Evolutionary conservation across 495 filamentous ascomycete species (phyloP).

Genomic region (Neurospora hispaniola): DNA sequence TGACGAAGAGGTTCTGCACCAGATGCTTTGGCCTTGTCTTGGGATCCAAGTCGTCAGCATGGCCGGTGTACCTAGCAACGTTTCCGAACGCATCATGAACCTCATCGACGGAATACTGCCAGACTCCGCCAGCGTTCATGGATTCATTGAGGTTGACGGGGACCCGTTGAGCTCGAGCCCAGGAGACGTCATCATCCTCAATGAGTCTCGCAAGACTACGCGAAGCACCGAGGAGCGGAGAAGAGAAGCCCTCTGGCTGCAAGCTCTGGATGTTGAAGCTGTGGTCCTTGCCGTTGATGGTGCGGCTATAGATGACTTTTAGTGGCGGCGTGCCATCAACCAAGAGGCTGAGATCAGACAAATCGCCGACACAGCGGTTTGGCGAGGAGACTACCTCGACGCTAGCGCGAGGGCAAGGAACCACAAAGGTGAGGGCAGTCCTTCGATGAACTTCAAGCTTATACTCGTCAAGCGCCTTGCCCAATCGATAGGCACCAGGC

Average conservation of each 20-base stretch:
- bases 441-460: slow-evolving; percentile 80
- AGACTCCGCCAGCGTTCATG: slow-evolving; percentile 61
- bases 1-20: slow-evolving; percentile 70
- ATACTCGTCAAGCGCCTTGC: slow-evolving; percentile 79
- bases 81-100: slow-evolving; percentile 88
- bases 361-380: slow-evolving; percentile 66
- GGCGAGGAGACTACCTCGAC: slow-evolving; percentile 53
- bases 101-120: slow-evolving; percentile 84
- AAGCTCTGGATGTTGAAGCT: slow-evolving; percentile 81
- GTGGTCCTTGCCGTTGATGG: slow-evolving; percentile 63
- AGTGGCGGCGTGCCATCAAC: slow-evolving; percentile 87
- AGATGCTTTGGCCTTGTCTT: slow-evolving; percentile 49
- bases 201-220: slow-evolving; percentile 42
- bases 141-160: slow-evolving; percentile 80
- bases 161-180: slow-evolving; percentile 68
- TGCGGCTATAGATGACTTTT: slow-evolving; percentile 79
- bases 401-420: slow-evolving; percentile 66
- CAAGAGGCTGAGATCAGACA: slow-evolving; percentile 72
- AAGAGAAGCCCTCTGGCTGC: slow-evolving; percentile 75
- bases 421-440: slow-evolving; percentile 66
- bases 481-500: slow-evolving; percentile 74
- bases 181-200: slow-evolving; percentile 57
- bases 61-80: slow-evolving; percentile 63
- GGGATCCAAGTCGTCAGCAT: slow-evolving; percentile 52
- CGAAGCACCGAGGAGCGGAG: slow-evolving; percentile 53